phyloP scores from a whole-genome alignment of 179 eudicot genomes.

The Amaranthus tricolor region DNA sequence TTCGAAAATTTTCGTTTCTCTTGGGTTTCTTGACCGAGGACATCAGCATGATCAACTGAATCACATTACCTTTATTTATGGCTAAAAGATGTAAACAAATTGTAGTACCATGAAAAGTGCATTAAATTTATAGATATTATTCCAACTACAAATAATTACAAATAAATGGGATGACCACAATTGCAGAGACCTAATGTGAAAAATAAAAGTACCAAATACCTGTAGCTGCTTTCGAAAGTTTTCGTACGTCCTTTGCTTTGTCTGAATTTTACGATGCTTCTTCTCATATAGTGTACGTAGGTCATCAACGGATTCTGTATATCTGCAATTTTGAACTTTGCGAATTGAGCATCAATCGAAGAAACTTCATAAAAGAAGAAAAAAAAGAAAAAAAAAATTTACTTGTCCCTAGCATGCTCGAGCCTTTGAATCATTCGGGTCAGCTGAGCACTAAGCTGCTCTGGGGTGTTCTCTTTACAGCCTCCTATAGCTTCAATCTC shows the following conservation, averaged over 20 bases:
- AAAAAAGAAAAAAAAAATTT: too few relatives aligned
- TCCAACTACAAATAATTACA: not conserved
- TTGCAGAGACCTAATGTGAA: not conserved
- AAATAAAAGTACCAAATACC: conserved; percentile 36
- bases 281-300: conserved; percentile 68
- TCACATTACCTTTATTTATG: not conserved
- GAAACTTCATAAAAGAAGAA: conserved; percentile 17
- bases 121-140: not conserved
- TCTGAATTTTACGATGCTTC: conserved; percentile 76
- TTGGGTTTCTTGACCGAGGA: not conserved
- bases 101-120: not conserved
- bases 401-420: conserved; percentile 69
- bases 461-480: conserved; percentile 59
- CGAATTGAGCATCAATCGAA: conserved; percentile 13
- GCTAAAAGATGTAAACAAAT: not conserved
- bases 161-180: conserved; percentile 3
- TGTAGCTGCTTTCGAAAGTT: conserved; percentile 70
- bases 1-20: not conserved
- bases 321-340: conserved; percentile 42
- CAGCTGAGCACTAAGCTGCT: conserved; percentile 75
- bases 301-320: conserved; percentile 79
- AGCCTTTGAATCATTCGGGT: conserved; percentile 58
- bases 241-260: conserved; percentile 62
- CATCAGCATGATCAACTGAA: not conserved
- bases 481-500: conserved; percentile 79